phyloP scores from a whole-genome alignment of 139 green algal species.

The Chlorella sp. region DNA sequence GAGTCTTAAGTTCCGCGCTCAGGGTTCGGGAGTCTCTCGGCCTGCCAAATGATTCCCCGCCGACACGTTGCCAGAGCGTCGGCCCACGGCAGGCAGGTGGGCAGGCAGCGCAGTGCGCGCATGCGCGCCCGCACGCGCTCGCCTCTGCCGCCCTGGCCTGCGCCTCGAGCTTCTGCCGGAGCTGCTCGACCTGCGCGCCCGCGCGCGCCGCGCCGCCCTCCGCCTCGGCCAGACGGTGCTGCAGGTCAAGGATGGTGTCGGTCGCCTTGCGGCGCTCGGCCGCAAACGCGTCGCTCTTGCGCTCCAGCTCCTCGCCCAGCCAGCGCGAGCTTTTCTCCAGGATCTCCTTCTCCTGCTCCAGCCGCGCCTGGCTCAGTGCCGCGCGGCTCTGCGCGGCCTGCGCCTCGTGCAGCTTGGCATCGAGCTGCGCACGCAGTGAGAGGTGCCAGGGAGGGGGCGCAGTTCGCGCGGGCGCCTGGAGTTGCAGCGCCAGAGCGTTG shows the following conservation, averaged over 20 bases:
- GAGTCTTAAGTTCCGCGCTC: background rate
- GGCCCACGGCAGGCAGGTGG: background rate
- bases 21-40: too few species aligned
- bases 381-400: slow-evolving; percentile 30
- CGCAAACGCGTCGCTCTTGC: slow-evolving; percentile 39
- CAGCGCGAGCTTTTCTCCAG: slow-evolving; percentile 51
- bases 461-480: too few species aligned
- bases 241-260: slow-evolving; percentile 42
- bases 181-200: slow-evolving; percentile 7
- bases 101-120: background rate
- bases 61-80: background rate
- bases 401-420: slow-evolving; percentile 39
- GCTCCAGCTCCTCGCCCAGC: slow-evolving; percentile 40
- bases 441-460: too few species aligned
- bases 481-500: too few species aligned
- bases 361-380: slow-evolving; percentile 16
- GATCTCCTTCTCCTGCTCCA: slow-evolving; percentile 58
- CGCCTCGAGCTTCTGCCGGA: slow-evolving; percentile 30
- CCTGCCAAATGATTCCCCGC: too few species aligned
- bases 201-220: slow-evolving; percentile 31
- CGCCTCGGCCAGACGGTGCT: slow-evolving; percentile 33
- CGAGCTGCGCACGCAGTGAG: too few species aligned
- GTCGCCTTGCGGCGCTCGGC: slow-evolving; percentile 41
- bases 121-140: background rate
- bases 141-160: slow-evolving; percentile 30